These are phyloP conservation scores for Blastobotrys persicus DNA, from an alignment of 1,139 yeast genomes.

Conservation along the genomic window DNA sequence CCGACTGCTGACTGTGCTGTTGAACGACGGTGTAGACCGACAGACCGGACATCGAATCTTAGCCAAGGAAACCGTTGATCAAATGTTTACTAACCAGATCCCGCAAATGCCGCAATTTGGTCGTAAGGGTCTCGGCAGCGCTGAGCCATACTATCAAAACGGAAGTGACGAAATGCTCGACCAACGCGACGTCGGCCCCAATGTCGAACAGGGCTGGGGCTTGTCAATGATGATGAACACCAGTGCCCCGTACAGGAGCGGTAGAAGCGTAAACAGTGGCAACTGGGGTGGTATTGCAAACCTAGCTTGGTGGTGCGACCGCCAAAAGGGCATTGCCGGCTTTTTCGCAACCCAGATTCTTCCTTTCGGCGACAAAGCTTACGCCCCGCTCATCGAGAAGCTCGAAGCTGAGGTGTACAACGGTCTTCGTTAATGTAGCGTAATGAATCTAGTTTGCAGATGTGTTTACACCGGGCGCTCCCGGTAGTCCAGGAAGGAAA, in stretches of 20 bases:
- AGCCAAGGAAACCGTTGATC: slow-evolving; percentile 22
- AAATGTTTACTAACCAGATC: slow-evolving; percentile 28
- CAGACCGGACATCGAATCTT: slow-evolving; percentile 39
- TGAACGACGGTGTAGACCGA: slow-evolving; percentile 42
- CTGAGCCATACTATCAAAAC: slow-evolving; percentile 21
- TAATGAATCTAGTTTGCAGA: neutral
- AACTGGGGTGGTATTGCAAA: slow-evolving; percentile 9
- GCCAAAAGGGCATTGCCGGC: slow-evolving; percentile 3
- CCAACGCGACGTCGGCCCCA: slow-evolving; percentile 3
- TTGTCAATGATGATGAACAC: slow-evolving; percentile 9
- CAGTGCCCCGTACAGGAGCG: neutral
- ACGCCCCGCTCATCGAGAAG: neutral
- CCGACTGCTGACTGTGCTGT: slow-evolving; percentile 47
- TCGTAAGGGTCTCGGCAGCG: slow-evolving; percentile 21
- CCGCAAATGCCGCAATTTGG: slow-evolving; percentile 27
- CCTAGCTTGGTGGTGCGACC: slow-evolving; percentile 8
- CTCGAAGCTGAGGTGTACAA: slow-evolving; percentile 1
- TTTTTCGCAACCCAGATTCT: slow-evolving; percentile 3
- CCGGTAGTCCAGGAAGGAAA: neutral
- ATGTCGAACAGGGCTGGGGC: slow-evolving; percentile 8
- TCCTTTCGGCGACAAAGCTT: slow-evolving; percentile 5
- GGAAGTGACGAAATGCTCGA: slow-evolving; percentile 9
- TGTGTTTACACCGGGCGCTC: neutral
- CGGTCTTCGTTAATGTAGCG: neutral
- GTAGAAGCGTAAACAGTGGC: slow-evolving; percentile 3